These are phyloP conservation scores for Thelephora terrestris DNA, from an alignment of 1,284 basidiomycete species.

Conservation along the genomic window DNA sequence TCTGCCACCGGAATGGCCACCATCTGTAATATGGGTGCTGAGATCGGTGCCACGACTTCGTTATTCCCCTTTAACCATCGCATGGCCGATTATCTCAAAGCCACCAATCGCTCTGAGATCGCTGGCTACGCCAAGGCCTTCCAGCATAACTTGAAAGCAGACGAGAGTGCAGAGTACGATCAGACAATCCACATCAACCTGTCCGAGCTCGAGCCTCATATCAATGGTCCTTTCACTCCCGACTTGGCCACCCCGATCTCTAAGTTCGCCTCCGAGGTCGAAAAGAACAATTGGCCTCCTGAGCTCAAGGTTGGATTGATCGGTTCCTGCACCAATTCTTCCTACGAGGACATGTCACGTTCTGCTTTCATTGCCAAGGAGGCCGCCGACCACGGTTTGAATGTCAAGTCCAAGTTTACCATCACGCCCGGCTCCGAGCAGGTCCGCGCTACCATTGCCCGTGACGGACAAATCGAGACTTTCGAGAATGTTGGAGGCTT, in stretches of 20 bases:
- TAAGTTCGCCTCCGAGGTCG: conserved; percentile 86
- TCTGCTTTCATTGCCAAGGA: conserved; percentile 90
- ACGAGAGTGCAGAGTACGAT: conserved; percentile 90
- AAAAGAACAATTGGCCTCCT: conserved; percentile 94
- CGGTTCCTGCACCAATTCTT: conserved; percentile 99
- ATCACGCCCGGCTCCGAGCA: conserved; percentile 98
- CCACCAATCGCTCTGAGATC: conserved; percentile 85
- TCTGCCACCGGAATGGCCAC: conserved; percentile 99
- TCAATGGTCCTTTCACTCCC: conserved; percentile 98
- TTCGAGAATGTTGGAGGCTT: conserved; percentile 87
- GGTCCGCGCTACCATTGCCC: conserved; percentile 93
- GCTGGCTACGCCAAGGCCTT: conserved; percentile 88
- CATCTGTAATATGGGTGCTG: conserved; percentile 99
- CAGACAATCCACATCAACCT: conserved; percentile 93
- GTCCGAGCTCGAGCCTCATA: conserved; percentile 94
- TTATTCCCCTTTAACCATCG: conserved; percentile 98
- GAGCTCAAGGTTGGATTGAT: conserved; percentile 98
- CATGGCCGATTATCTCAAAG: conserved; percentile 90
- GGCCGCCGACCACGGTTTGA: conserved; percentile 80
- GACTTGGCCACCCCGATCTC: conserved; percentile 95
- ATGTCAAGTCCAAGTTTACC: conserved; percentile 91
- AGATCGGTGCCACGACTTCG: conserved; percentile 98
- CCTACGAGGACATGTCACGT: conserved; percentile 99
- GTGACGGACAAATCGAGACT: conserved; percentile 86
- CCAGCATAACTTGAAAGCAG: conserved; percentile 87